phyloP scores from a whole-genome alignment of 495 filamentous ascomycete genomes.

The Xylaria grammica region DNA sequence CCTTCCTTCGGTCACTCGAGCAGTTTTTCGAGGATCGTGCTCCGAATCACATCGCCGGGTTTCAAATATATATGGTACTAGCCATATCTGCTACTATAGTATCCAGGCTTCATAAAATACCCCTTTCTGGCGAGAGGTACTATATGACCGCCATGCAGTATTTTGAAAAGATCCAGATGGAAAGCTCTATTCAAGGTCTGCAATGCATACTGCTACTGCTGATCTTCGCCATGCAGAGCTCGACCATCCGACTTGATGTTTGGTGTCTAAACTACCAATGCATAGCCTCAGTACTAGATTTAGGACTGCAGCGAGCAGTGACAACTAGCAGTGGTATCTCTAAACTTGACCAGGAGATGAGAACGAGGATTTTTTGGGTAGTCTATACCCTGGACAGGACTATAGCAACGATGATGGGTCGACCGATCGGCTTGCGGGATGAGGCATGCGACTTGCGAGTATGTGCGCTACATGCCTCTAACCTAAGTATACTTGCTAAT shows the following conservation, averaged over 20 bases:
- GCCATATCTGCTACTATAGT: slow-evolving; percentile 51
- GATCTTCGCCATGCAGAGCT: slow-evolving; percentile 54
- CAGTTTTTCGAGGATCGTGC: slow-evolving; percentile 36
- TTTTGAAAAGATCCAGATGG: slow-evolving; percentile 42
- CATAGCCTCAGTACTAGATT: slow-evolving; percentile 50
- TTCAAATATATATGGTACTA: slow-evolving; percentile 54
- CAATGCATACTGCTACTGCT: slow-evolving; percentile 52
- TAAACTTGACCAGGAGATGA: slow-evolving; percentile 52
- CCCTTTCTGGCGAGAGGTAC: slow-evolving; percentile 51
- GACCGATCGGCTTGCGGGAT: slow-evolving; percentile 55
- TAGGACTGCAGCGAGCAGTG: slow-evolving; percentile 53
- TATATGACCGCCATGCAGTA: slow-evolving; percentile 51
- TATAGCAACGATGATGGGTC: slow-evolving; percentile 55
- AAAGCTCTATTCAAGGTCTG: slow-evolving; percentile 46
- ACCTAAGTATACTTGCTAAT: background rate
- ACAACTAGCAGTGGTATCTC: slow-evolving; percentile 43
- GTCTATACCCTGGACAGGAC: slow-evolving; percentile 53
- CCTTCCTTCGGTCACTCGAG: slow-evolving; percentile 43
- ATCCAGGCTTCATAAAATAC: slow-evolving; percentile 45
- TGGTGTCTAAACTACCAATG: slow-evolving; percentile 58
- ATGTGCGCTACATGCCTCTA: slow-evolving; percentile 16
- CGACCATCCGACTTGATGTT: slow-evolving; percentile 50
- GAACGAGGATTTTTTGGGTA: slow-evolving; percentile 56
- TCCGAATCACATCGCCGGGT: slow-evolving; percentile 32
- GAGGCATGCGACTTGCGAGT: slow-evolving; percentile 56